phyloP scores from a whole-genome alignment of 257 asterid species.

The Thymus quinquecostatus region DNA sequence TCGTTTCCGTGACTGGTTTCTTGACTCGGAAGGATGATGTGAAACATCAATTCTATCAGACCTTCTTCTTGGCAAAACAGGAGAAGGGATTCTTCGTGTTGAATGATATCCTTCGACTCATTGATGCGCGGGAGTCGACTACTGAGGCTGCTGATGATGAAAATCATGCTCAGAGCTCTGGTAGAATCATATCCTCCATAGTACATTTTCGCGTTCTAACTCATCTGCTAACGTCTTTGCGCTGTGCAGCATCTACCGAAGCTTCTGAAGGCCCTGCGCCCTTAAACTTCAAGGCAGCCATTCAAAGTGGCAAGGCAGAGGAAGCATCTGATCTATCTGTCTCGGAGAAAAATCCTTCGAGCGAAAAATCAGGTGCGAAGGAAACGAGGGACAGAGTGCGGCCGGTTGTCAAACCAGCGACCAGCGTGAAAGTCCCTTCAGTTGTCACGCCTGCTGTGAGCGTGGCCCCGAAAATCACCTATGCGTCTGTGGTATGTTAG shows the following conservation, averaged over 20 bases:
- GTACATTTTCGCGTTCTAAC: background rate
- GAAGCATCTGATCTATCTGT: conserved; percentile 8
- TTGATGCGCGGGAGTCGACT: conserved; percentile 26
- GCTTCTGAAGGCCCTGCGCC: background rate
- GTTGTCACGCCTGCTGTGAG: conserved; percentile 16
- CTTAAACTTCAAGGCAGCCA: conserved; percentile 20
- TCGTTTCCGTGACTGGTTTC: conserved; percentile 55
- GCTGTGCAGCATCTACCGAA: conserved; percentile 20
- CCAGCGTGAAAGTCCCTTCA: conserved; percentile 4
- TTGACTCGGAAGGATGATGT: conserved; percentile 33
- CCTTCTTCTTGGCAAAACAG: conserved; percentile 66
- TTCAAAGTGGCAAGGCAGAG: conserved; percentile 28
- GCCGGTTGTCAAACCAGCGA: background rate
- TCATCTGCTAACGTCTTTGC: background rate
- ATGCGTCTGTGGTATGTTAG: conserved; percentile 63
- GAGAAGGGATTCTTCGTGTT: conserved; percentile 52
- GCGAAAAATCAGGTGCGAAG: conserved; percentile 6
- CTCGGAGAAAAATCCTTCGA: conserved; percentile 20
- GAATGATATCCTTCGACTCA: conserved; percentile 57
- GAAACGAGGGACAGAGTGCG: conserved; percentile 1
- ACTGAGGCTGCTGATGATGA: conserved; percentile 8
- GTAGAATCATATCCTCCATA: conserved; percentile 17
- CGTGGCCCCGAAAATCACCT: conserved; percentile 39
- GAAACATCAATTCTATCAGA: conserved; percentile 49
- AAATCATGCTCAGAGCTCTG: conserved; percentile 26